These are phyloP conservation scores for Pachysandra terminalis DNA, from an alignment of 164 flowering plant genomes.

Conservation along the genomic window DNA sequence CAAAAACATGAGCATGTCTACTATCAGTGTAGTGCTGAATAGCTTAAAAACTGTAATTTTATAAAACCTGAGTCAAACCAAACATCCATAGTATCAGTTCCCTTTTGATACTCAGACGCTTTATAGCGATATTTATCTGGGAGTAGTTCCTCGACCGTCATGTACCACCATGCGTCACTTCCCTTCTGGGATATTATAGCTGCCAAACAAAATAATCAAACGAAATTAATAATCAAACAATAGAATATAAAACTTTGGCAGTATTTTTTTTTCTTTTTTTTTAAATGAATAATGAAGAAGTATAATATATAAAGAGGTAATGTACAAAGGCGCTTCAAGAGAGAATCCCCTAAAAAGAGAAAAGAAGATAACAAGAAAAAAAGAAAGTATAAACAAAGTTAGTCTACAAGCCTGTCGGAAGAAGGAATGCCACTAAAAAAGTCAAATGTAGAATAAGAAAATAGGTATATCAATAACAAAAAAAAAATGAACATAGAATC, in stretches of 20 bases:
- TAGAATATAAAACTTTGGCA: neutral
- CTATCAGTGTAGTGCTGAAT: neutral
- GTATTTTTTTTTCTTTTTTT: no score
- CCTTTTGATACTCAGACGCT: slow-evolving; percentile 84
- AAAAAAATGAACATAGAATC: no score
- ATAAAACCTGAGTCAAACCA: slow-evolving; percentile 99
- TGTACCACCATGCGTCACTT: slow-evolving; percentile 99
- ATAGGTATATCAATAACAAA: no score
- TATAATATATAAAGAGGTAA: no score
- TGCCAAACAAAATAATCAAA: slow-evolving; percentile 33
- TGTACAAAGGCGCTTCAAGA: no score
- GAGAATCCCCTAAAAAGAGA: no score
- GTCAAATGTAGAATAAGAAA: neutral
- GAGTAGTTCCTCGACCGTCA: slow-evolving; percentile 77
- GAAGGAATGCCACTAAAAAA: neutral
- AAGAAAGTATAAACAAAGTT: no score
- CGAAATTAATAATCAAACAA: neutral
- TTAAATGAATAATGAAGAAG: no score
- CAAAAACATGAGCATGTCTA: neutral
- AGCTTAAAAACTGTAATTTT: neutral
- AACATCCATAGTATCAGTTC: slow-evolving; percentile 98
- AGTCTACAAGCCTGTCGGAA: no score
- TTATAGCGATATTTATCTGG: slow-evolving; percentile 73
- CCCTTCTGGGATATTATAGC: slow-evolving; percentile 85
- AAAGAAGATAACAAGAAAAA: no score